Base-by-base conservation (phyloP, 2,329 filamentous ascomycete species). In the Aspergillus proliferans region DNA sequence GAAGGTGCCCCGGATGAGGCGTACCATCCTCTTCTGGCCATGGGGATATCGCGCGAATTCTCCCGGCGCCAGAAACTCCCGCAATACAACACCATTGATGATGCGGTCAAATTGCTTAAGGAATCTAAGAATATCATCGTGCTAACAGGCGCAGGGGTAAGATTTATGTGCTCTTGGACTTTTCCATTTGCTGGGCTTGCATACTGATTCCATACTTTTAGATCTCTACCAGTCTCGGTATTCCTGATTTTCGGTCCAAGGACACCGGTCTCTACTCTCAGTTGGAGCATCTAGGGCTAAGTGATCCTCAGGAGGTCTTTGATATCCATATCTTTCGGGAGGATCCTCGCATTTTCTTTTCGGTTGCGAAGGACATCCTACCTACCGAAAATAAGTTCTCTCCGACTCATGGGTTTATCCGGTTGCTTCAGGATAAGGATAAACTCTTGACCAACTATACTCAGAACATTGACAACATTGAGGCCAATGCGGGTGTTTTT, bases 401-500 rank as follows among this genome's bases (percentile, higher is more conserved):
- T 1, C 91, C 92, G 0, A 97, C 93, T 0, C 93, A 98, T 75
- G 85, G 86, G 47, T 98, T 98, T 73, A 94, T 98, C 63, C 83
- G 84, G 30, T 78, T 96, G 59, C 80, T 98, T 33, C 88, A 98
- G 69, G 80, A 92, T 58, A 87, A 90, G 68, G 84, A 82, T 56
- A 95, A 95, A 69, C 80, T 98, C 6, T 80, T 96, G 51, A 97
- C 91, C 39, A 96, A 97, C 72, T 98, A 96, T 74, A 95, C 93
- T 0, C 93, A 98, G 67, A 98, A 98, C 69, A 97, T 98, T 63
- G 93, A 98, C 75, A 96, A 96, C 60, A 83, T 96, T 46, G 92
- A 98, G 69, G 81, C 84, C 52, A 84, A 87, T 61, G 92, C 92
- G 0, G 93, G 93, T 19, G 88, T 98, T 52, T 71, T 76, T 19